phyloP scores from a whole-genome alignment of 75 land plant species.

The Azolla pinnata region DNA sequence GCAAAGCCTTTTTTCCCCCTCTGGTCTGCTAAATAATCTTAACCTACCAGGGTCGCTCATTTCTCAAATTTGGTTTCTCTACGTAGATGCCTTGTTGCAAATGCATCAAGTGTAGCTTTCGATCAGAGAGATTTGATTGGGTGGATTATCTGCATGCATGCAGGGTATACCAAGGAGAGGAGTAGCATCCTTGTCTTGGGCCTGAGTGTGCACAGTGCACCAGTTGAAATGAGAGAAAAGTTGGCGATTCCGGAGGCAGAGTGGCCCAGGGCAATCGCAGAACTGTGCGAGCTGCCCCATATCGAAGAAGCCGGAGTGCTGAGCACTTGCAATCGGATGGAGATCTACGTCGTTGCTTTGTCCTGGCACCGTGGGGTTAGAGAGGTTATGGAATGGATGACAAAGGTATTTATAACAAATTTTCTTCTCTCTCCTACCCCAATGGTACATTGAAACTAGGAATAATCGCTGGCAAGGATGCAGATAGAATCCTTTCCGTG shows the following conservation, averaged over 20 bases:
- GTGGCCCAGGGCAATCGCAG: conserved; percentile 86
- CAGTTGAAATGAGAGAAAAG: conserved; percentile 86
- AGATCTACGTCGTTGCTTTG: conserved; percentile 78
- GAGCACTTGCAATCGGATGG: conserved; percentile 86
- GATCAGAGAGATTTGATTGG: too few relatives aligned
- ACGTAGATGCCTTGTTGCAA: too few relatives aligned
- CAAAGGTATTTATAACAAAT: too few relatives aligned
- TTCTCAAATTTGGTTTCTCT: too few relatives aligned
- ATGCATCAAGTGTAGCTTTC: too few relatives aligned
- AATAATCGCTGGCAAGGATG: too few relatives aligned
- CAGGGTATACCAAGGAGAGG: conserved; percentile 75
- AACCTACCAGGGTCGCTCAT: background rate
- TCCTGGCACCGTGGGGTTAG: conserved; percentile 79
- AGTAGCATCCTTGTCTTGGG: conserved; percentile 83
- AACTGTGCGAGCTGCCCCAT: conserved; percentile 63
- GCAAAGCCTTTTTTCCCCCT: too few relatives aligned
- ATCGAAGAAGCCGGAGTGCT: conserved; percentile 89
- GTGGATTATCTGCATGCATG: too few relatives aligned
- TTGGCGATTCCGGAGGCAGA: conserved; percentile 87
- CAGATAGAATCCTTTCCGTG: too few relatives aligned
- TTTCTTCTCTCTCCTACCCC: too few relatives aligned
- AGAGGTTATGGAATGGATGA: conserved; percentile 92
- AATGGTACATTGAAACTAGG: too few relatives aligned
- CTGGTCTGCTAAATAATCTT: background rate
- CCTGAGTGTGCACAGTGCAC: conserved; percentile 67